Conservation (phyloP, 192 early-diverging fungal species). For the Backusella macrospora region DNA sequence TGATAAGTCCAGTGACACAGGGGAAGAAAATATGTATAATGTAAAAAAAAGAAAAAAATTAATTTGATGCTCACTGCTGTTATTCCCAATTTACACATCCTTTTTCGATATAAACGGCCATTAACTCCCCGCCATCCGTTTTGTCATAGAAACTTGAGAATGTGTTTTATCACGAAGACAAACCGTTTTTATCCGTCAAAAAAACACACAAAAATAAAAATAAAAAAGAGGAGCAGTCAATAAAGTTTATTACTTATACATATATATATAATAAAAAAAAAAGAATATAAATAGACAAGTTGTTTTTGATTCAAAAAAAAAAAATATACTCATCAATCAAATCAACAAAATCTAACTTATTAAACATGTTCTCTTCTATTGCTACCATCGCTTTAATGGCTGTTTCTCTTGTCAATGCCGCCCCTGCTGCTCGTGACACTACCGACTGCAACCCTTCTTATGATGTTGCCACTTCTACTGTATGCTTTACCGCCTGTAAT, state of each 20-base stretch:
- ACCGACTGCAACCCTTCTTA: constrained; percentile 11
- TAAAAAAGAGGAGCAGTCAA: no score
- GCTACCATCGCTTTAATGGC: not conserved
- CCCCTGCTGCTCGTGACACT: constrained; percentile 5
- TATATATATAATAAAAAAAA: no score
- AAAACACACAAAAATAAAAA: no score
- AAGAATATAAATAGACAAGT: not conserved
- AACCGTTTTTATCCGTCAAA: not conserved
- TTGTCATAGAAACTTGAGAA: not conserved
- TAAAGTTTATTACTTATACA: no score
- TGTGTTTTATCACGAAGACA: no score
- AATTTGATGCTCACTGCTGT: not conserved
- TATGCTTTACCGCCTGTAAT: constrained; percentile 7
- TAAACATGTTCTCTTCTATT: constrained; percentile 12
- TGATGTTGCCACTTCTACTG: constrained; percentile 10
- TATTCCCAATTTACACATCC: not conserved
- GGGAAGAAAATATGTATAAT: not conserved
- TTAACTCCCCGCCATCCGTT: not conserved
- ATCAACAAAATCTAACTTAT: not conserved
- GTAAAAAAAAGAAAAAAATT: not conserved
- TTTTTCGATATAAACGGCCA: not conserved
- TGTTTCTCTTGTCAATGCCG: constrained; percentile 8
- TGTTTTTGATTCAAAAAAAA: not conserved
- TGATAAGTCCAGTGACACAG: constrained; percentile 3
- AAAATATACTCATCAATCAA: constrained; percentile 7